A percentile compares a stretch with the other conserved stretches of the same genome.
phyloP scores from a whole-genome alignment of 495 filamentous ascomycete genomes.

The Hypoxylon fuscum region DNA sequence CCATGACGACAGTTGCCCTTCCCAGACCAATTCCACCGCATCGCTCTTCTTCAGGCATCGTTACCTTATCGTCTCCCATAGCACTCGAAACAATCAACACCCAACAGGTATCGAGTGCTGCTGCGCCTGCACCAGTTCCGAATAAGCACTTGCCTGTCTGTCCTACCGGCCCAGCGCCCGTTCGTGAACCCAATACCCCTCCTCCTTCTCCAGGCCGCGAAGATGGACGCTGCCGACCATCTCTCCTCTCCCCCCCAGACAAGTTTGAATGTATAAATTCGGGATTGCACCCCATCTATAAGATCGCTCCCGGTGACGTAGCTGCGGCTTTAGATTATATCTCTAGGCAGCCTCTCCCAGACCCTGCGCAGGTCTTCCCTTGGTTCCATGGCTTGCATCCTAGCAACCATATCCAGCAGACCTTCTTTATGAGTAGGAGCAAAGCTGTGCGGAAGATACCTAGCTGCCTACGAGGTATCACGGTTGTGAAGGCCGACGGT shows the following conservation, averaged over 20 bases:
- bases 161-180: slow-evolving; percentile 76
- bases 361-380: slow-evolving; percentile 87
- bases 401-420: slow-evolving; percentile 84
- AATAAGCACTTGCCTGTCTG: slow-evolving; percentile 91
- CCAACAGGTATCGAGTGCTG: slow-evolving; percentile 46
- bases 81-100: slow-evolving; percentile 58
- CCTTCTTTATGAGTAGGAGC: slow-evolving; percentile 84
- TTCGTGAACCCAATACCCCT: slow-evolving; percentile 68
- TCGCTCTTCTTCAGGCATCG: slow-evolving; percentile 57
- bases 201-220: slow-evolving; percentile 69
- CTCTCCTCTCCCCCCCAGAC: slow-evolving; percentile 74
- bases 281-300: slow-evolving; percentile 70
- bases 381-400: slow-evolving; percentile 97
- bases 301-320: slow-evolving; percentile 73
- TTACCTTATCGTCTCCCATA: slow-evolving; percentile 58
- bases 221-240: slow-evolving; percentile 62
- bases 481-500: slow-evolving; percentile 87
- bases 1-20: slow-evolving; percentile 63
- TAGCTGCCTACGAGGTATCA: slow-evolving; percentile 80
- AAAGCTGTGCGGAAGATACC: slow-evolving; percentile 78
- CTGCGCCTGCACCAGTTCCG: slow-evolving; percentile 69
- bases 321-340: slow-evolving; percentile 76
- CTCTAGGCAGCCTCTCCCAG: slow-evolving; percentile 80
- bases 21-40: slow-evolving; percentile 59
- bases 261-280: slow-evolving; percentile 62